A percentile compares a stretch with the other conserved stretches of the same genome.
Evolutionary conservation across 2,329 filamentous ascomycete genomes (phyloP).

Genomic region (Epichloe glyceriae): DNA sequence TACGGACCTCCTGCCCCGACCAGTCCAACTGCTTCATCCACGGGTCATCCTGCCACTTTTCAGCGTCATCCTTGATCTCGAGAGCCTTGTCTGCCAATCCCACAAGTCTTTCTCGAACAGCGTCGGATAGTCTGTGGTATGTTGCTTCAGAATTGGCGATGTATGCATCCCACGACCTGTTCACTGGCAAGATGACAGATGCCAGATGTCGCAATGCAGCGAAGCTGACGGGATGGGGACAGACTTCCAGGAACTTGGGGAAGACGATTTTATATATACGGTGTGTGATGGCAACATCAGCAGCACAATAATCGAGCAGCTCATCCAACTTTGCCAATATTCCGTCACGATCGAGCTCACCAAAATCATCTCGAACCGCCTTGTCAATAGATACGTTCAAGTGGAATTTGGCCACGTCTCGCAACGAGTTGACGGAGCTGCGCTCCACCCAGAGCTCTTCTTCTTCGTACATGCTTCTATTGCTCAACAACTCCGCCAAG

Average conservation of each 20-base stretch:
- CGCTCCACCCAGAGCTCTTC: conserved; percentile 92
- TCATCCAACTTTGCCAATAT: conserved; percentile 63
- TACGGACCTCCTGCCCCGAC: conserved; percentile 83
- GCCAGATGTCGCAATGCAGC: conserved; percentile 87
- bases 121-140: conserved; percentile 63
- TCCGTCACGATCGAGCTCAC: conserved; percentile 60
- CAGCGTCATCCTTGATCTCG: conserved; percentile 53
- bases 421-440: conserved; percentile 87
- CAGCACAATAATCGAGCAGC: conserved; percentile 85
- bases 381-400: conserved; percentile 89
- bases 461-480: conserved; percentile 63
- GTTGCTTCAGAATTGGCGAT: conserved; percentile 72
- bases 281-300: conserved; percentile 87
- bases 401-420: conserved; percentile 94
- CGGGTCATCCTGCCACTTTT: conserved; percentile 64
- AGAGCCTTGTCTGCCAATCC: conserved; percentile 66
- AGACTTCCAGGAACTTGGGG: conserved; percentile 75
- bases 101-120: conserved; percentile 63
- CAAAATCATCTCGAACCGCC: conserved; percentile 72
- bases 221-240: conserved; percentile 95
- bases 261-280: conserved; percentile 91
- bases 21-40: conserved; percentile 94
- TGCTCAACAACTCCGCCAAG: conserved; percentile 56
- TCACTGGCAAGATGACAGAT: conserved; percentile 80
- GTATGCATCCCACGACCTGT: conserved; percentile 79